Conservation (phyloP, 257 asterid genomes). For the Solanum gracilifrons region DNA sequence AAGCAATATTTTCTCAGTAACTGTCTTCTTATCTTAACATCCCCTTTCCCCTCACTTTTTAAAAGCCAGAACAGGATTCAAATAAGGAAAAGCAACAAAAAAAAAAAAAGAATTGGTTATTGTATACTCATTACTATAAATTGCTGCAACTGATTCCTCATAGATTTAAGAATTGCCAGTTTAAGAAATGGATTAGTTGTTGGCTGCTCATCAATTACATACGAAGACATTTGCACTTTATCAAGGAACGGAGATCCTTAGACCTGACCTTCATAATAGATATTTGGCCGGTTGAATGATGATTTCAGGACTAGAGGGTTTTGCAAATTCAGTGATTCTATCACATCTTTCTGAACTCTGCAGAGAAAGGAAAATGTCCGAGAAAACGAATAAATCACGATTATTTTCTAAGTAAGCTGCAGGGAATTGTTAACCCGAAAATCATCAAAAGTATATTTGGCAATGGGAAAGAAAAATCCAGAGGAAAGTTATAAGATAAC, state of each 20-base stretch:
- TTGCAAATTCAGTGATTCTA: conserved; percentile 60
- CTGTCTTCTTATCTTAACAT: not conserved
- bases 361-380: conserved; percentile 14
- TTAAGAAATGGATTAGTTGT: not conserved
- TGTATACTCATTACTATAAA: not conserved
- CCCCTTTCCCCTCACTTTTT: not conserved
- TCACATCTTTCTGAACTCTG: conserved; percentile 97
- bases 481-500: not conserved
- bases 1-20: not conserved
- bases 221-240: not conserved
- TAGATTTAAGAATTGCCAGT: not conserved
- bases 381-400: not conserved
- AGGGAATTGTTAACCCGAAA: not conserved
- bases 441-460: not conserved
- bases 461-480: not conserved
- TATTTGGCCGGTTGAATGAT: conserved; percentile 90
- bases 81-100: not conserved
- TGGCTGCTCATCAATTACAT: not conserved
- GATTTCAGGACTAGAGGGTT: conserved; percentile 84
- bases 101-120: not conserved
- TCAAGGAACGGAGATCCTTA: conserved; percentile 12
- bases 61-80: not conserved
- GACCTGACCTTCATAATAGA: conserved; percentile 75
- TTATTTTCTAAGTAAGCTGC: not conserved
- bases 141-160: not conserved